Conservation (phyloP, 495 filamentous ascomycete species). For the Melanomma pulvis-pyrius region DNA sequence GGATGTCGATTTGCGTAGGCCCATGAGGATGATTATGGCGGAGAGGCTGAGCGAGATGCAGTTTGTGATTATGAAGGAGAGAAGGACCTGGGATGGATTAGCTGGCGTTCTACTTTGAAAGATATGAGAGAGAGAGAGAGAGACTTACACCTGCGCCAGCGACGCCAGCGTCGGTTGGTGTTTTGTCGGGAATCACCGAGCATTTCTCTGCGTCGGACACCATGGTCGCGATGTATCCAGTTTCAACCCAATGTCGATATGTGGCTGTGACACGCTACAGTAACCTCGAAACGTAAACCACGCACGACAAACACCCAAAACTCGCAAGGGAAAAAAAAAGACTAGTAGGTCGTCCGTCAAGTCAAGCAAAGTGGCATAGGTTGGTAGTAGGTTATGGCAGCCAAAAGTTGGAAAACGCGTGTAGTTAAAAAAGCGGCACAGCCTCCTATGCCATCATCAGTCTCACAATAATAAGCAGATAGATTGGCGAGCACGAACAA, state of each 20-base stretch:
- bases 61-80: constrained; percentile 63
- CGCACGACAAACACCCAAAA: too few species aligned
- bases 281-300: too few species aligned
- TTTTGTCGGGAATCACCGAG: constrained; percentile 48
- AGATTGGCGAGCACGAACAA: background rate
- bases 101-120: background rate
- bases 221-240: background rate
- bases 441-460: constrained; percentile 3
- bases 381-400: too few species aligned
- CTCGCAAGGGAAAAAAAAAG: too few species aligned
- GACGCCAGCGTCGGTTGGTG: constrained; percentile 58
- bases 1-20: constrained; percentile 42
- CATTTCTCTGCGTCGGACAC: constrained; percentile 50
- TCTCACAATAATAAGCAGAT: background rate
- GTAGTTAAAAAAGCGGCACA: too few species aligned
- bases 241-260: too few species aligned
- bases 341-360: too few species aligned
- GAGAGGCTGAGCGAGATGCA: constrained; percentile 53
- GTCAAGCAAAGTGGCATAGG: too few species aligned
- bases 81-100: constrained; percentile 51
- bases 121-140: background rate
- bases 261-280: too few species aligned
- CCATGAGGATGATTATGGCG: constrained; percentile 54
- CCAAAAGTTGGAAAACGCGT: too few species aligned
- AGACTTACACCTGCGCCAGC: constrained; percentile 59